Conservation (phyloP, 2,329 filamentous ascomycete genomes). For the Pseudogymnoascus sp. region DNA sequence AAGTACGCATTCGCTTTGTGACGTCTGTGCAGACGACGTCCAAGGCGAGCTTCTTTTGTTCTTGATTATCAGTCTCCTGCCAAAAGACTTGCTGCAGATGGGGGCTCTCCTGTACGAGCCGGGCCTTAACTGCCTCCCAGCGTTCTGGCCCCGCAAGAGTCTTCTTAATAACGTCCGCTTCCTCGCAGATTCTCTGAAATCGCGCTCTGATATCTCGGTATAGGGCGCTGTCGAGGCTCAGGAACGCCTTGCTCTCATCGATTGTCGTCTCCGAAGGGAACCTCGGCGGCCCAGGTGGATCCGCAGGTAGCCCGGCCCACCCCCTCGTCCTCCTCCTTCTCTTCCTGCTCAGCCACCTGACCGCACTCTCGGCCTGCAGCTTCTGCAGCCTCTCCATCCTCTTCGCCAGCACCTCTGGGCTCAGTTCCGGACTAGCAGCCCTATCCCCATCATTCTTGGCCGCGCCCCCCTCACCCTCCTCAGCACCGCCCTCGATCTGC, state of each 20-base stretch:
- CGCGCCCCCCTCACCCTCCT: constrained; percentile 22
- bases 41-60: constrained; percentile 58
- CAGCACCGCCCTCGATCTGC: constrained; percentile 16
- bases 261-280: constrained; percentile 79
- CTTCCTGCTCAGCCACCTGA: constrained; percentile 55
- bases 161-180: constrained; percentile 63
- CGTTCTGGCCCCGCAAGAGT: constrained; percentile 61
- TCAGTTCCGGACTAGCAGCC: constrained; percentile 30
- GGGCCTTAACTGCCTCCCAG: constrained; percentile 64
- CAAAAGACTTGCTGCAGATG: constrained; percentile 57
- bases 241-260: constrained; percentile 63
- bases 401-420: constrained; percentile 42
- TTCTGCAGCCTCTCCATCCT: constrained; percentile 44
- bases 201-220: constrained; percentile 58
- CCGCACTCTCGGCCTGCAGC: constrained; percentile 50
- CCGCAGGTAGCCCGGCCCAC: constrained; percentile 59
- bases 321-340: constrained; percentile 58
- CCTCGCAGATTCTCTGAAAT: constrained; percentile 63
- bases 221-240: constrained; percentile 52
- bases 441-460: constrained; percentile 16
- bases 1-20: constrained; percentile 65
- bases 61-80: constrained; percentile 46
- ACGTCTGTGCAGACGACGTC: constrained; percentile 76
- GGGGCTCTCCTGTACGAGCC: constrained; percentile 53
- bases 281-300: constrained; percentile 58